Evolutionary conservation across 2,329 filamentous ascomycete genomes (phyloP), one percentile per base, ranked within the genome.

Genomic region (Hymenoscyphus occultus): DNA sequence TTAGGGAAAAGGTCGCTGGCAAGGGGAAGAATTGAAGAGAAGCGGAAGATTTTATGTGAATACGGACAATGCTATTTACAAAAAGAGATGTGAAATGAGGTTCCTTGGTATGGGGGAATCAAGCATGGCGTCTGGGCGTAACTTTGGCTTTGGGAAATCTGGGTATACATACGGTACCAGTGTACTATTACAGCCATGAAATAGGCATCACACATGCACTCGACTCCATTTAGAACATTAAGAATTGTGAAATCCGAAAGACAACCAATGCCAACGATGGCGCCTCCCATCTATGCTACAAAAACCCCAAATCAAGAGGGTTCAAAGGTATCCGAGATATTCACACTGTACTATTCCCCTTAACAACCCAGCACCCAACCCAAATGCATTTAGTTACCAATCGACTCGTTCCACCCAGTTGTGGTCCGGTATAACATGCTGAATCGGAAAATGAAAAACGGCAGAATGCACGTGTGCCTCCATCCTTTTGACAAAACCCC

Each of bases 1-100:
- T 73, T 13, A 70, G 70, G 61, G 71, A 71, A 39, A 64, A 64
- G 60, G 42, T 35, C 19, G 39, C 35, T 64, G 56, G 62, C 28
- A 64, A 60, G 31, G 70, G 57, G 12, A 56, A 56, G n/a, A 5
- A 32, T 59, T 63, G 58, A 61, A n/a, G 63, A 6, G 14, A n/a
- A n/a, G n/a, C 16, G 16, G 5, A 5, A 7, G 16, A 19, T 7
- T 10, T 51, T 28, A 7, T 51, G 45, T 51, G 19, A 28, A 51
- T 51, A 51, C n/a, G 14, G 42, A 19, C 5, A 16, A 16, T 45
- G 16, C 5, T 35, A 13, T 28, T 51, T 51, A n/a, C 19, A 14
- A n/a, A 14, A 56, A 54, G 31, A 35, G 64, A 1, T 51, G 56
- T 3, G 56, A 54, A 4, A 62, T 42, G 16, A 19, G 35, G 1